Base-by-base conservation (phyloP, 2,329 filamentous ascomycete genomes). In the Epicoccum nigrum region DNA sequence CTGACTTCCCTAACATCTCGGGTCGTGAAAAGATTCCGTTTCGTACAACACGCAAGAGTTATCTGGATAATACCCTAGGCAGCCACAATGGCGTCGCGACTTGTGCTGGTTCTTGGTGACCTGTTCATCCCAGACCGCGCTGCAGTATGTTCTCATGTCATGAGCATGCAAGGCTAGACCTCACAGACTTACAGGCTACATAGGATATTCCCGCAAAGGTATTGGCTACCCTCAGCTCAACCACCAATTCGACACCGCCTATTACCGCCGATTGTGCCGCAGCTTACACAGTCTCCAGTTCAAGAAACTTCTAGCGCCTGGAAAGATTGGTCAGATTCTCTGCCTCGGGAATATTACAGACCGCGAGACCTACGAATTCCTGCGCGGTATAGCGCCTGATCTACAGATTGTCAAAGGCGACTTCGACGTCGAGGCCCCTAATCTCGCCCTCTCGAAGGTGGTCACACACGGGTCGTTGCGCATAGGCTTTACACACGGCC, bases 371-470 rank as follows among this genome's bases (percentile, higher is more conserved):
- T 83, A 81, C 72, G 74, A 80, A 51, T 83, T 83, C 74, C 79
- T 84, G 11, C 79, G 80, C 50, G 70, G 71, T 54, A 77, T 83
- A 48, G 79, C 81, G 4, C 80, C 81, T 4, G 86, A 88, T 65
- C 78, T 88, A 32, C 86, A 88, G 62, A 82, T 88, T 62, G 86
- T 88, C 58, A 87, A 87, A 67, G 86, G 86, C 47, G 85, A 88
- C 69, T 87, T 86, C 69, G 86, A 88, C 67, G 83, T 86, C 56
- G 84, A 87, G 44, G 83, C 86, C n/a, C 80, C 84, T 16, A 83
- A 83, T 55, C 77, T 86, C 17, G 83, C 86, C 0, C 77, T 88
- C 30, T 85, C 82, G 38, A 88, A 88, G 72, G 85, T 88, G 35
- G 85, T 88, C 54, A 86, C 82, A n/a, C 86, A 88, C 68, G 86